These are phyloP conservation scores for Lachancea thermotolerans DNA, from an alignment of 805 yeast genomes.

Conservation along the genomic window DNA sequence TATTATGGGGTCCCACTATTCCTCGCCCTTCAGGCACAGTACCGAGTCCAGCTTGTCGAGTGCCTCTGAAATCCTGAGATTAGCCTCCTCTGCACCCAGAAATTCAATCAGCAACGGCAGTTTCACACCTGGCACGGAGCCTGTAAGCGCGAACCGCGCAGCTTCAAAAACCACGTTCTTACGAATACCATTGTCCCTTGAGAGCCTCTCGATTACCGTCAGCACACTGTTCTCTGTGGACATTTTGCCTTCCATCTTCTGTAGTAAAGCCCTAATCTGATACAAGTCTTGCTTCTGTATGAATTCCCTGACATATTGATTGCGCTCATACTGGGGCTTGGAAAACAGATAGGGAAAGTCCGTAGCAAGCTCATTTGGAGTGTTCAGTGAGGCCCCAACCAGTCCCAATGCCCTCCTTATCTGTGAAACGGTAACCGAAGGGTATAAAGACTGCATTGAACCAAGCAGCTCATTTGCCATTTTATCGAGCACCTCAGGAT, in stretches of 20 bases:
- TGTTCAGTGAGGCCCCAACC: constrained; percentile 45
- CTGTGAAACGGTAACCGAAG: constrained; percentile 25
- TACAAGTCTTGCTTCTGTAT: constrained; percentile 15
- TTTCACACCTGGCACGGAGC: constrained; percentile 62
- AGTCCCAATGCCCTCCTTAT: constrained; percentile 36
- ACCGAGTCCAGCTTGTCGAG: not conserved
- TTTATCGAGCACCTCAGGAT: constrained; percentile 31
- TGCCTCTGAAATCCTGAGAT: constrained; percentile 24
- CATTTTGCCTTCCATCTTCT: constrained; percentile 9
- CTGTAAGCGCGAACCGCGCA: constrained; percentile 63
- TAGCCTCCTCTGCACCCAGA: constrained; percentile 41
- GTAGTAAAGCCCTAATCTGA: constrained; percentile 13
- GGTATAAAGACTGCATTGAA: constrained; percentile 13
- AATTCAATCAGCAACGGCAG: constrained; percentile 51
- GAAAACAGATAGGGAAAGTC: constrained; percentile 45
- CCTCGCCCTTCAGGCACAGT: not conserved
- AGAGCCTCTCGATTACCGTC: constrained; percentile 7
- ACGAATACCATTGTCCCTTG: constrained; percentile 8
- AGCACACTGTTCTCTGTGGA: constrained; percentile 5
- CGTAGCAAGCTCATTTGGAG: constrained; percentile 45
- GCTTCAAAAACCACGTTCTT: constrained; percentile 45
- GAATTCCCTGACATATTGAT: constrained; percentile 29
- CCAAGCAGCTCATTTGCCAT: constrained; percentile 32
- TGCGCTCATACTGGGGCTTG: constrained; percentile 23
- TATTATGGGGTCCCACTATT: not conserved